phyloP scores from a whole-genome alignment of 1,284 basidiomycete genomes.

The Cutaneotrichosporon mucoides region DNA sequence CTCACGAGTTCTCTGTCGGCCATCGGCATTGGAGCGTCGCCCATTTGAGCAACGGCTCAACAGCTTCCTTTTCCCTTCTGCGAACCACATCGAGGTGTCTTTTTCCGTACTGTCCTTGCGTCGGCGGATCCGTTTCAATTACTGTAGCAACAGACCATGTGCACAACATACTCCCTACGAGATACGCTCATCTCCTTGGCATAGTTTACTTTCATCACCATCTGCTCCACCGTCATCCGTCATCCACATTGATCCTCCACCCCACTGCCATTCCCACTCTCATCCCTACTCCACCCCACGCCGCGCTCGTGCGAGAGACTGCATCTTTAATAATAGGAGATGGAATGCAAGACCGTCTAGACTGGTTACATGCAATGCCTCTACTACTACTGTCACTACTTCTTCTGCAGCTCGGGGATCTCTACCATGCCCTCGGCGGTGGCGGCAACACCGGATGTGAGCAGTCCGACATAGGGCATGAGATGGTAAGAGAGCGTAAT shows the following conservation, averaged over 20 bases:
- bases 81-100: too few species aligned
- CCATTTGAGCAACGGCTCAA: too few species aligned
- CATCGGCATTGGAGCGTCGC: too few species aligned
- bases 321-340: background rate
- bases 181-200: background rate
- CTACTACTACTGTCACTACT: too few species aligned
- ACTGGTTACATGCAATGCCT: background rate
- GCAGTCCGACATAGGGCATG: slow-evolving; percentile 50
- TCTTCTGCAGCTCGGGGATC: slow-evolving; percentile 5
- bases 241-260: too few species aligned
- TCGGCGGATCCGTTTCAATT: too few species aligned
- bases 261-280: too few species aligned
- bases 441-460: slow-evolving; percentile 46
- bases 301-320: background rate
- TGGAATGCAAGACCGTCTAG: slow-evolving; percentile 3
- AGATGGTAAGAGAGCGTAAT: slow-evolving; percentile 48
- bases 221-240: too few species aligned
- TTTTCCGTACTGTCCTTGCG: too few species aligned
- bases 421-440: slow-evolving; percentile 35
- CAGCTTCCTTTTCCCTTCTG: too few species aligned
- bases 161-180: slow-evolving; percentile 5
- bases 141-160: slow-evolving; percentile 14
- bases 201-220: background rate
- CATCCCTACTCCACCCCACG: background rate
- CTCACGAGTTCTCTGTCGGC: too few species aligned